Percentiles rank a stretch among this genome's conserved stretches.
Conservation (phyloP, 306 rosid species). For the Ormosia emarginata region DNA sequence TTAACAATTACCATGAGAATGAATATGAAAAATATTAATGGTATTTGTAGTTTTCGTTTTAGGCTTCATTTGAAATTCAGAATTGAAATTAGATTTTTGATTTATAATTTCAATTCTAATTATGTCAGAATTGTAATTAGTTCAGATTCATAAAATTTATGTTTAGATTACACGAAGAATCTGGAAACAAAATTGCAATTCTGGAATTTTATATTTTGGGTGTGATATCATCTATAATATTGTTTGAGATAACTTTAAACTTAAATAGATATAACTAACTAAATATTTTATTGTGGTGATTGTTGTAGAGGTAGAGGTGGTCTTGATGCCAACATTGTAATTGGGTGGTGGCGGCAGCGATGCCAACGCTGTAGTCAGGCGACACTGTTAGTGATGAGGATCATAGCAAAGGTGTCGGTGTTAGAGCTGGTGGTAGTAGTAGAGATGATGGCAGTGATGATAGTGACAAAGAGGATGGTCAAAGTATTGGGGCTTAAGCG, state of each 20-base stretch:
- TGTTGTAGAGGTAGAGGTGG: not conserved
- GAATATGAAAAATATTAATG: too few relatives aligned
- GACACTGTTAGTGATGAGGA: not conserved
- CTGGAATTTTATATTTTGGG: not conserved
- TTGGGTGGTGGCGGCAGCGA: not conserved
- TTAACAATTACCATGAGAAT: too few relatives aligned
- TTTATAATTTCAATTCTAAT: not conserved
- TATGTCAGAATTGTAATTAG: not conserved
- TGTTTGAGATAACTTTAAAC: not conserved
- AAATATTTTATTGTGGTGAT: not conserved
- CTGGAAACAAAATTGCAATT: not conserved
- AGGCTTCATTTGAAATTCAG: not conserved
- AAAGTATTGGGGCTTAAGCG: not conserved
- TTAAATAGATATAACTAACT: not conserved
- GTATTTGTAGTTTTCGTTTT: too few relatives aligned
- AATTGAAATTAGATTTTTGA: not conserved
- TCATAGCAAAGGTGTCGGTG: not conserved
- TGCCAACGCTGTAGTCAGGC: too few relatives aligned
- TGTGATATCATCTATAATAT: not conserved
- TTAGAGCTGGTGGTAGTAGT: not conserved
- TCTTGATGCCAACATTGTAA: not conserved
- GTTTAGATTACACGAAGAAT: not conserved
- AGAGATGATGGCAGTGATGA: too few relatives aligned
- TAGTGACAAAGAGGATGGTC: too few relatives aligned
- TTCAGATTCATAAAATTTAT: not conserved